Evolutionary conservation across 176 grass and related monocot species (phyloP).

Genomic region (Echinochloa phyllopogon): DNA sequence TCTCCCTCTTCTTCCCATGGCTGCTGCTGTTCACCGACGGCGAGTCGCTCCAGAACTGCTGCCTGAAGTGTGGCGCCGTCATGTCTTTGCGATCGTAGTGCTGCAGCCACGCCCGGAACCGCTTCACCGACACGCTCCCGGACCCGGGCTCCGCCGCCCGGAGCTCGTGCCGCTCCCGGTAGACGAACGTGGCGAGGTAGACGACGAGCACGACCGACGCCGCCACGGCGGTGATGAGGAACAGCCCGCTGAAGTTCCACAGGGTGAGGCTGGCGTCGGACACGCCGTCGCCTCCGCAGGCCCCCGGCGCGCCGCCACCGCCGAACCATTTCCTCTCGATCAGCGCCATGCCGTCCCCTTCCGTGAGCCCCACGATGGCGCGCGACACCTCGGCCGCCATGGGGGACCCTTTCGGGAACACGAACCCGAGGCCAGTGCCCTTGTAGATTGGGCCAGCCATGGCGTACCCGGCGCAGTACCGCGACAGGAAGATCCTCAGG

Average conservation of each 20-base stretch:
- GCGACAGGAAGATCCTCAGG: slow-evolving; percentile 55
- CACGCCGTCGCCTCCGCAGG: slow-evolving; percentile 23
- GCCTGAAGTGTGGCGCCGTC: slow-evolving; percentile 40
- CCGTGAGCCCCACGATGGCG: slow-evolving; percentile 59
- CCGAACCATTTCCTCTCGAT: slow-evolving; percentile 67
- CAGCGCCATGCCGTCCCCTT: slow-evolving; percentile 46
- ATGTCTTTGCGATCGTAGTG: slow-evolving; percentile 52
- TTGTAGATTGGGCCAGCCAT: slow-evolving; percentile 60
- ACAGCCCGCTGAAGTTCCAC: slow-evolving; percentile 64
- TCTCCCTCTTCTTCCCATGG: neutral
- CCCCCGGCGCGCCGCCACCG: neutral
- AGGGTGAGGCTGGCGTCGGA: slow-evolving; percentile 44
- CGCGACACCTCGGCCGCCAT: slow-evolving; percentile 56
- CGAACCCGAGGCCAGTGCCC: slow-evolving; percentile 61
- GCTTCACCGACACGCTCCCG: slow-evolving; percentile 24
- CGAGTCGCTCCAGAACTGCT: neutral
- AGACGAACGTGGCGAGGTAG: slow-evolving; percentile 53
- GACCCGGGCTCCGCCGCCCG: neutral
- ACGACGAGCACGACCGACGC: slow-evolving; percentile 52
- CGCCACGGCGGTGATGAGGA: slow-evolving; percentile 60
- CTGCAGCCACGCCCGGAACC: slow-evolving; percentile 41
- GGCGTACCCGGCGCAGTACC: slow-evolving; percentile 41
- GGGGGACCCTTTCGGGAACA: slow-evolving; percentile 61
- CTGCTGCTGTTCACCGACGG: neutral
- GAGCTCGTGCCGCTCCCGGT: slow-evolving; percentile 54